phyloP scores from a whole-genome alignment of 2,329 filamentous ascomycete genomes.

The Hymenoscyphus fructigenus region DNA sequence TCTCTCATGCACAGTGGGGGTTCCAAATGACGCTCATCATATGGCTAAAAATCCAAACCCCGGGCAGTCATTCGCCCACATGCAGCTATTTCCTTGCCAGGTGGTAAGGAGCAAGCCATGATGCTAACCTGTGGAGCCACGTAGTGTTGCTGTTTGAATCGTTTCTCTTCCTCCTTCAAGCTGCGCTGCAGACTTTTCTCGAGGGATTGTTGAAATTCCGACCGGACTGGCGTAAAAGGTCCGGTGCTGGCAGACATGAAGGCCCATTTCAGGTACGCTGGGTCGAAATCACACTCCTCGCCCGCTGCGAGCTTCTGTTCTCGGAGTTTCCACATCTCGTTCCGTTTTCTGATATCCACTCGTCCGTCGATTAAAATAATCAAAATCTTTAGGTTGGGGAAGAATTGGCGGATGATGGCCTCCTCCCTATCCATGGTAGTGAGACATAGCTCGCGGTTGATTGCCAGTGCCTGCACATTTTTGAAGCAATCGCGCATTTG shows the following conservation, averaged over 20 bases:
- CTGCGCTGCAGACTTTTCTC: slow-evolving; percentile 5
- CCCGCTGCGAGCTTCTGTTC: slow-evolving; percentile 4
- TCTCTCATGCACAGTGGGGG: neutral
- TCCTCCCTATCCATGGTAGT: slow-evolving; percentile 9
- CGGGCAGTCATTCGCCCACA: slow-evolving; percentile 9
- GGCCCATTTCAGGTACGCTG: slow-evolving; percentile 7
- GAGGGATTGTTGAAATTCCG: slow-evolving; percentile 1
- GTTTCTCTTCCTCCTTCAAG: slow-evolving; percentile 9
- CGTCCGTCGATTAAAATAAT: slow-evolving; percentile 15
- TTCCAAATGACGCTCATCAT: slow-evolving; percentile 1
- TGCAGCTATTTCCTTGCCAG: slow-evolving; percentile 11
- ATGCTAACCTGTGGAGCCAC: slow-evolving; percentile 11
- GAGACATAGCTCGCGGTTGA: slow-evolving; percentile 14
- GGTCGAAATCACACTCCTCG: neutral
- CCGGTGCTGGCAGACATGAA: slow-evolving; percentile 16
- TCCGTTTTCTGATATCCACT: slow-evolving; percentile 3
- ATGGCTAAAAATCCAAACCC: neutral
- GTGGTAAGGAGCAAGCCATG: slow-evolving; percentile 14
- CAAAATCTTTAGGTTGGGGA: slow-evolving; percentile 15
- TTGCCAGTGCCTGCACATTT: slow-evolving; percentile 11
- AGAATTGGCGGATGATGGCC: slow-evolving; percentile 7
- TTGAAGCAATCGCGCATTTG: slow-evolving; percentile 13
- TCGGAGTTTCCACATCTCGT: slow-evolving; percentile 4
- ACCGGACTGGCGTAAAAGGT: slow-evolving; percentile 10
- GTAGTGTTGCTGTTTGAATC: slow-evolving; percentile 1